Conservation (phyloP, 129 eudicot genomes). For the Dittrichia graveolens region DNA sequence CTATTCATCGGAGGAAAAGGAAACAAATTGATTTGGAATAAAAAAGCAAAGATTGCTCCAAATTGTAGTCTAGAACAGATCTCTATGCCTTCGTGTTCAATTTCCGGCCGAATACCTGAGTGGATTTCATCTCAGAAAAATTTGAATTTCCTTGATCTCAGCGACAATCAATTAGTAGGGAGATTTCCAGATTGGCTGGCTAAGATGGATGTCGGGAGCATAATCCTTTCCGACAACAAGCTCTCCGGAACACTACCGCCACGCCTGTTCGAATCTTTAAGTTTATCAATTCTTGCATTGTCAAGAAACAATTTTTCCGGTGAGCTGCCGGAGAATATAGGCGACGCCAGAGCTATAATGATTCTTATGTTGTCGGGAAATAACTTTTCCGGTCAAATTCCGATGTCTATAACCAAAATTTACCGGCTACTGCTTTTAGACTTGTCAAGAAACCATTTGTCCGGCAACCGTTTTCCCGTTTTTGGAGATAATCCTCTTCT, state of each 20-base stretch:
- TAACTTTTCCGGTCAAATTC: conserved; percentile 56
- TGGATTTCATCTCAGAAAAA: conserved; percentile 53
- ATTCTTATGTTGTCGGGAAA: conserved; percentile 56
- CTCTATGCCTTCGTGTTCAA: conserved; percentile 39
- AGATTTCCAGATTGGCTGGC: conserved; percentile 62
- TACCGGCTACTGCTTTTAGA: conserved; percentile 54
- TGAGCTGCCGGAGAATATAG: conserved; percentile 56
- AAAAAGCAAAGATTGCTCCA: conserved; percentile 47
- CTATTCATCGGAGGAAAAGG: conserved; percentile 52
- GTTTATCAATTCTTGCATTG: conserved; percentile 52
- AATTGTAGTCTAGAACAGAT: conserved; percentile 49
- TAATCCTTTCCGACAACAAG: conserved; percentile 53
- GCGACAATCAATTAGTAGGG: conserved; percentile 46
- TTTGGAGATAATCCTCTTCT: conserved; percentile 54
- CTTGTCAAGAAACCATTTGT: conserved; percentile 54
- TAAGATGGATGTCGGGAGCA: conserved; percentile 53
- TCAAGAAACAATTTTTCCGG: conserved; percentile 63
- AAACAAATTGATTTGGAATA: conserved; percentile 51
- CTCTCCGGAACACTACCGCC: conserved; percentile 53
- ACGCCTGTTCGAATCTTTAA: conserved; percentile 44
- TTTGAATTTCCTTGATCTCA: conserved; percentile 52
- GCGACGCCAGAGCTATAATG: conserved; percentile 50
- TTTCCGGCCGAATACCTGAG: conserved; percentile 47
- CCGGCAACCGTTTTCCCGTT: conserved; percentile 46
- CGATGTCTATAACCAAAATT: conserved; percentile 49